These are phyloP conservation scores for Aspergillus ustus DNA, from an alignment of 2,329 filamentous ascomycete species.

Conservation along the genomic window DNA sequence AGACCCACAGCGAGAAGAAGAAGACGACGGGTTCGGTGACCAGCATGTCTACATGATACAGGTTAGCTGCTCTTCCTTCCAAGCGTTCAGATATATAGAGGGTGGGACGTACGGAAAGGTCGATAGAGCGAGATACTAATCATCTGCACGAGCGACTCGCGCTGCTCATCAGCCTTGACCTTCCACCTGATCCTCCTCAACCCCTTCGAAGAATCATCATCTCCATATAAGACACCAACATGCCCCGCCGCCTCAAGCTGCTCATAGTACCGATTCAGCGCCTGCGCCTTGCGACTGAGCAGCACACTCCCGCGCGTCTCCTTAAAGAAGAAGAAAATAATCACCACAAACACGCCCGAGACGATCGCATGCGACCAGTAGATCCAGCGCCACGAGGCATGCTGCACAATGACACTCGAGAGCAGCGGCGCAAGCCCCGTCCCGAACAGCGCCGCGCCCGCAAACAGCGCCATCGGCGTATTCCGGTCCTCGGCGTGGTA, in stretches of 20 bases:
- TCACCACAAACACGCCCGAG: constrained; percentile 64
- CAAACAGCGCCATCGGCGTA: constrained; percentile 87
- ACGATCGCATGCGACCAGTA: constrained; percentile 84
- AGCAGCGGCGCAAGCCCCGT: constrained; percentile 79
- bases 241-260: constrained; percentile 69
- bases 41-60: constrained; percentile 52
- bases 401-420: constrained; percentile 69
- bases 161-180: constrained; percentile 77
- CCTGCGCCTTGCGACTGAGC: constrained; percentile 72
- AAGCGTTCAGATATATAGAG: background rate
- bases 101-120: constrained; percentile 64
- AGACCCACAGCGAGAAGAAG: constrained; percentile 84
- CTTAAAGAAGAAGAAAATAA: constrained; percentile 72
- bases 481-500: constrained; percentile 80
- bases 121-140: constrained; percentile 74
- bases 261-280: constrained; percentile 80
- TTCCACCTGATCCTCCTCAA: constrained; percentile 73
- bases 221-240: constrained; percentile 56
- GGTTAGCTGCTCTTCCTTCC: background rate
- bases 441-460: constrained; percentile 75
- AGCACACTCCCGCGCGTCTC: constrained; percentile 84
- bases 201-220: constrained; percentile 33
- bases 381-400: constrained; percentile 79
- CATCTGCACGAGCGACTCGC: constrained; percentile 69
- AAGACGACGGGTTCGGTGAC: constrained; percentile 67